Percentiles rank a stretch among this genome's conserved stretches.
These are phyloP conservation scores for Cucumis variabilis DNA, from an alignment of 331 rosid genomes.

Conservation along the genomic window DNA sequence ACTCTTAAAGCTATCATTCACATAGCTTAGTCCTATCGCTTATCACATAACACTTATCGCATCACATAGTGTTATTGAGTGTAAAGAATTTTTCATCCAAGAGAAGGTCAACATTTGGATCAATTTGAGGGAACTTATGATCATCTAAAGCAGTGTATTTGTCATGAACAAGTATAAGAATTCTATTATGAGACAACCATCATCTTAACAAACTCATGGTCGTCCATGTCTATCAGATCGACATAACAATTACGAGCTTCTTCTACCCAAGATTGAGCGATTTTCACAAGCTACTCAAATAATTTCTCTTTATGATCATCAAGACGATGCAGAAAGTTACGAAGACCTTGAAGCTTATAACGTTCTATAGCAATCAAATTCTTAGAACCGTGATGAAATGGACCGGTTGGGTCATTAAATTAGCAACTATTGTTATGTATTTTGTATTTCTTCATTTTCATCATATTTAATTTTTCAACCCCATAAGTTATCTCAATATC, in stretches of 20 bases:
- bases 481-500: no score
- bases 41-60: no score
- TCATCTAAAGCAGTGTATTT: no score
- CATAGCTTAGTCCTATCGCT: no score
- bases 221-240: background rate
- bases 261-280: background rate
- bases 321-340: background rate
- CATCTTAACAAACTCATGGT: conserved; percentile 32
- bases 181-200: conserved; percentile 11
- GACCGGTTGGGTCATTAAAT: background rate
- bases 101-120: background rate
- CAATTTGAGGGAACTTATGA: background rate
- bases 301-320: background rate
- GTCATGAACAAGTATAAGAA: background rate
- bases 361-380: conserved; percentile 15
- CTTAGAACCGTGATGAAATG: background rate
- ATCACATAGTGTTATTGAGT: no score
- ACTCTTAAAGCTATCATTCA: no score
- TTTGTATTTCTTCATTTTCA: no score
- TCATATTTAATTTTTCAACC: no score
- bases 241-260: conserved; percentile 27
- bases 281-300: background rate
- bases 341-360: conserved; percentile 28
- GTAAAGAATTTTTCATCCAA: no score
- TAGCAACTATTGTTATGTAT: no score